Base-by-base conservation (phyloP, 2,329 filamentous ascomycete species). In the Diaporthe caulivora region DNA sequence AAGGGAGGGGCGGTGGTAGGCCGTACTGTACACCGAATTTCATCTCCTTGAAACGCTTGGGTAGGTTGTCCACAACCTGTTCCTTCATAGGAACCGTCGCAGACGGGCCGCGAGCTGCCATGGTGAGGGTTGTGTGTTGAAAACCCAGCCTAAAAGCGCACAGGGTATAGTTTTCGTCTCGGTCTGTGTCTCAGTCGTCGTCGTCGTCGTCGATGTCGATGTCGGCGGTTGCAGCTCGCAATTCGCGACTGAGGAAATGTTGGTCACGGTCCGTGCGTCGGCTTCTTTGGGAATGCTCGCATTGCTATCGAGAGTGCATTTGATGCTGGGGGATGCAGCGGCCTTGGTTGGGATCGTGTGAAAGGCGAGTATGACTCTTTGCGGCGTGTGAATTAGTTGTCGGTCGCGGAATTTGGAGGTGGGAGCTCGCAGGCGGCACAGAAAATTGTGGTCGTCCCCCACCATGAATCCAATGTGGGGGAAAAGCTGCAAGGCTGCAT, bases 21-120 rank as follows among this genome's bases (percentile, higher is more conserved):
- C 80, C 89, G 78, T 86, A 95, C 92, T 97, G 91, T 76, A 98
- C 94, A 80, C 96, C 96, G 83, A 98, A 98, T 81, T 97, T 95
- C 82, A 98, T 90, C 81, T 95, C 93, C 82, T 93, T 95, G 86
- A 98, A 97, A 80, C 94, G 93, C 87, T 97, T 97, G 44, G 96
- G 96, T 72, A 94, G 89, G 81, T 92, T 92, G 84, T 98, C 95
- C 70, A 95, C 90, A 82, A 98, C 93, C 89, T 98, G 95, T 86
- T 95, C 92, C 88, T 98, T 98, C 79, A 91, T 82, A 40, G 85
- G 18, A 70, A 34, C 42, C 34, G 83, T 70, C 79, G 53, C 80
- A 47, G 81, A 79, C 21, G 80, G 76, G 10, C 78, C 71, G 8
- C 69, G 64, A 31, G 75, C 74, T 44, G 77, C 75, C 77, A 78